Evolutionary conservation across 1,284 basidiomycete species (phyloP).

Genomic region (Ustilago tritici): DNA sequence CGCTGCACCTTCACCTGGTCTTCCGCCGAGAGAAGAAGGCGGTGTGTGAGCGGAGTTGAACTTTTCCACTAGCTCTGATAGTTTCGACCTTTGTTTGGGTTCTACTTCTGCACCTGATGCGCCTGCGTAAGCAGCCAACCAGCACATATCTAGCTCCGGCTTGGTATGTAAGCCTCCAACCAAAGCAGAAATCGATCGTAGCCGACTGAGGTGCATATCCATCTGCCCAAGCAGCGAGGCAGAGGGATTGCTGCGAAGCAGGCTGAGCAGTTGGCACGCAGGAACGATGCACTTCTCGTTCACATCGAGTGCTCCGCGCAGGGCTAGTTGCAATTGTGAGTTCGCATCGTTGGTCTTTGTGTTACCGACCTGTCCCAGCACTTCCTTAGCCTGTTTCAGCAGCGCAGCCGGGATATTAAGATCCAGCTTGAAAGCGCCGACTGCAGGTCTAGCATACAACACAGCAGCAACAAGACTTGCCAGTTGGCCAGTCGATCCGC

Average conservation of each 20-base stretch:
- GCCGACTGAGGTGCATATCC: conserved; percentile 23
- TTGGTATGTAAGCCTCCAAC: conserved; percentile 2
- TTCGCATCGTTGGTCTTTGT: background rate
- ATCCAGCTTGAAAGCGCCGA: conserved; percentile 23
- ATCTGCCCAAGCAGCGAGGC: background rate
- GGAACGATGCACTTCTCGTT: conserved; percentile 20
- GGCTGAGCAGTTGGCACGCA: conserved; percentile 29
- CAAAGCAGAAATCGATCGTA: conserved; percentile 12
- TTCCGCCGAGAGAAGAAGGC: conserved; percentile 11
- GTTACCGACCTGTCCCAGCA: background rate
- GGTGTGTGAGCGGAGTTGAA: conserved; percentile 15
- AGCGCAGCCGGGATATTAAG: background rate
- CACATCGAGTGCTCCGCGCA: conserved; percentile 13
- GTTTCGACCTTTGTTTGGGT: conserved; percentile 11
- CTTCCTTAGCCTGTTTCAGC: conserved; percentile 6
- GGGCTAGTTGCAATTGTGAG: background rate
- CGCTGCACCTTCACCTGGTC: background rate
- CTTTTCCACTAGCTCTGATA: conserved; percentile 6
- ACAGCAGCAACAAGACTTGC: conserved; percentile 4
- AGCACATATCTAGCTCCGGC: conserved; percentile 25
- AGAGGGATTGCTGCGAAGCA: background rate
- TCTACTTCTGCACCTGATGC: background rate
- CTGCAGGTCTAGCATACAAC: conserved; percentile 41
- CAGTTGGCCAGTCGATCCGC: background rate
- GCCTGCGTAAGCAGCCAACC: conserved; percentile 41